Evolutionary conservation across 352 stramenopile genomes (phyloP).

Genomic region (Globisporangium heterothallicum): DNA sequence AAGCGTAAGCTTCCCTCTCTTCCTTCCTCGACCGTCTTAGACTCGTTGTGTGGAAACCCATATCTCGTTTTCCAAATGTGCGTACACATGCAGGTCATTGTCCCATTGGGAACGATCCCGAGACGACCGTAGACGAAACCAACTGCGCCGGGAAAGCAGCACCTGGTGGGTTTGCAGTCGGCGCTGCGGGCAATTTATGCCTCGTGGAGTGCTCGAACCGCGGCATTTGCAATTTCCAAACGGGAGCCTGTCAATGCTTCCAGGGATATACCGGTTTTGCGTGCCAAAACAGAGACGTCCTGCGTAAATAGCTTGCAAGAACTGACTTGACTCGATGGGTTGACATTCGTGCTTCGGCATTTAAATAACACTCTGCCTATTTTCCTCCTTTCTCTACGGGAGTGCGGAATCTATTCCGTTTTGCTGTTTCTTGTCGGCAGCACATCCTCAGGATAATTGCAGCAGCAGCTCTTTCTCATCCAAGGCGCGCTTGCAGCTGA

Average conservation of each 20-base stretch:
- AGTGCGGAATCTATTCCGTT: neutral
- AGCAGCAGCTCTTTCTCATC: slow-evolving; percentile 84
- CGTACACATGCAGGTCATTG: slow-evolving; percentile 69
- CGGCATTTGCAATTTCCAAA: slow-evolving; percentile 86
- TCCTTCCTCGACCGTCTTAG: neutral
- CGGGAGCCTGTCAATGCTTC: slow-evolving; percentile 86
- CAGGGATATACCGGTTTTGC: slow-evolving; percentile 59
- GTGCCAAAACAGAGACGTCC: slow-evolving; percentile 38
- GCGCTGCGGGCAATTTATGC: slow-evolving; percentile 76
- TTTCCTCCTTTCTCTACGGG: slow-evolving; percentile 5
- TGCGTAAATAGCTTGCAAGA: slow-evolving; percentile 14
- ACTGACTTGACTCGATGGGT: neutral
- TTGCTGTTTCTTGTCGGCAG: too few species aligned
- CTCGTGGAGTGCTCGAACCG: slow-evolving; percentile 91
- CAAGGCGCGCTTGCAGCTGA: slow-evolving; percentile 72
- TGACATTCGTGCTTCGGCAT: neutral
- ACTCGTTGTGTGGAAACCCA: neutral
- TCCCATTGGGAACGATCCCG: slow-evolving; percentile 76
- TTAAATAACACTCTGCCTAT: slow-evolving; percentile 1
- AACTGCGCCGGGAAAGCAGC: slow-evolving; percentile 53
- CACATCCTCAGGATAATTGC: slow-evolving; percentile 35
- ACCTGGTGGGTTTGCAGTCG: slow-evolving; percentile 31
- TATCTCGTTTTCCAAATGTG: too few species aligned
- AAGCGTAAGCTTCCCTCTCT: slow-evolving; percentile 33
- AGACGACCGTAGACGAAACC: slow-evolving; percentile 63